These are phyloP conservation scores for Aspergillus ustus DNA, from an alignment of 2,329 filamentous ascomycete genomes.

Conservation along the genomic window DNA sequence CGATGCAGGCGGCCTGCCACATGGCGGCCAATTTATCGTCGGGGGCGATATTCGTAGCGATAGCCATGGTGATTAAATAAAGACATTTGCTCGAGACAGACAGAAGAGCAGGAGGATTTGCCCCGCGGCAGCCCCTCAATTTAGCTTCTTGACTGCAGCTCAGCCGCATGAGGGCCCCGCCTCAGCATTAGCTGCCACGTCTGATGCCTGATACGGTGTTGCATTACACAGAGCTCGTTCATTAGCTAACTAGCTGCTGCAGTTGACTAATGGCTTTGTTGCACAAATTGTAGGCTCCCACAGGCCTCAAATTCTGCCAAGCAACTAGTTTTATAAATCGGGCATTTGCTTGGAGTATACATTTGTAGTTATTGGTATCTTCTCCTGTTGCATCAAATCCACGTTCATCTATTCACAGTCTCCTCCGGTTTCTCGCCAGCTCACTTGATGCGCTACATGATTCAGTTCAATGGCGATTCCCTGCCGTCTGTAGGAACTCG, in stretches of 20 bases:
- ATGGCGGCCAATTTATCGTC: neutral
- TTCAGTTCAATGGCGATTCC: neutral
- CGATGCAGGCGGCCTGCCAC: slow-evolving; percentile 5
- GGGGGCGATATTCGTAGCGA: neutral
- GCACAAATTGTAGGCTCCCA: too few species aligned
- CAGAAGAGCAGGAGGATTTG: neutral
- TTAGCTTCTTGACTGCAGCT: neutral
- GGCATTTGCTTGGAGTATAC: too few species aligned
- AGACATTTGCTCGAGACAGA: neutral
- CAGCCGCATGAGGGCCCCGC: neutral
- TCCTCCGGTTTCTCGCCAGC: neutral
- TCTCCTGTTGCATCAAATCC: too few species aligned
- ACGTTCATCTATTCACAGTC: too few species aligned
- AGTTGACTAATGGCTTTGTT: too few species aligned
- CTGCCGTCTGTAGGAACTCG: neutral
- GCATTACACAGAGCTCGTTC: neutral
- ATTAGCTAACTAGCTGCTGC: too few species aligned
- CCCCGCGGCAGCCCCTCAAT: neutral
- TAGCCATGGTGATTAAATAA: neutral
- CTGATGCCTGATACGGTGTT: neutral
- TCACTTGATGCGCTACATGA: neutral
- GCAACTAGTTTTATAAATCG: too few species aligned
- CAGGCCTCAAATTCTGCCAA: too few species aligned
- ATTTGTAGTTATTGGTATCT: too few species aligned
- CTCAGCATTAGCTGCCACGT: neutral